Conservation (phyloP, 441 rosid genomes). For the Manihot esculenta region DNA sequence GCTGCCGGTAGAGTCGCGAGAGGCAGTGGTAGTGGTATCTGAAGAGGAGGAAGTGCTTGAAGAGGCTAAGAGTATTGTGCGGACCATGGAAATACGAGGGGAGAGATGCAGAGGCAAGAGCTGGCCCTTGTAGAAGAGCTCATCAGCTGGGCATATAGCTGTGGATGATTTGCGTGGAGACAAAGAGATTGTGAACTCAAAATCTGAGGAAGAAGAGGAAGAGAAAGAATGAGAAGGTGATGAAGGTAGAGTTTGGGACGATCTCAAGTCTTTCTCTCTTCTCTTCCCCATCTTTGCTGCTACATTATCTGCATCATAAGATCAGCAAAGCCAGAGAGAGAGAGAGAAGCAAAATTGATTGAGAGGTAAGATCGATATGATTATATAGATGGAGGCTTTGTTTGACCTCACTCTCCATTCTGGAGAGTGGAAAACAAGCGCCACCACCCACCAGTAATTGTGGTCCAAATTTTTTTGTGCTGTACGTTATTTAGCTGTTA, state of each 20-base stretch:
- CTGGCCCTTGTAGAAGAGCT: conserved; percentile 96
- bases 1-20: conserved; percentile 87
- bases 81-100: conserved; percentile 89
- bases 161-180: conserved; percentile 75
- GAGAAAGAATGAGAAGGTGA: conserved; percentile 74
- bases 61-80: conserved; percentile 71
- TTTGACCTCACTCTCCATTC: conserved; percentile 24
- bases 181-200: conserved; percentile 71
- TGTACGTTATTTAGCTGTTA: conserved; percentile 3
- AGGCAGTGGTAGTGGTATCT: conserved; percentile 51
- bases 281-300: conserved; percentile 36
- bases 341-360: not conserved
- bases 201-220: conserved; percentile 72
- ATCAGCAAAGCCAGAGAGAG: not conserved
- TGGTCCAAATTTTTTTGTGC: not conserved
- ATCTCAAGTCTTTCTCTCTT: conserved; percentile 38
- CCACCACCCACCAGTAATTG: not conserved
- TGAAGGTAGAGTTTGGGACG: conserved; percentile 64
- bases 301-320: conserved; percentile 10
- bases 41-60: conserved; percentile 65
- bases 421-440: conserved; percentile 12
- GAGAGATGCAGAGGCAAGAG: conserved; percentile 90
- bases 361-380: not conserved
- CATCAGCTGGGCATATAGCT: conserved; percentile 79
- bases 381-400: too few relatives aligned